Evolutionary conservation across 148 eudicot genomes (phyloP).

Genomic region (Vaccinium darrowii): DNA sequence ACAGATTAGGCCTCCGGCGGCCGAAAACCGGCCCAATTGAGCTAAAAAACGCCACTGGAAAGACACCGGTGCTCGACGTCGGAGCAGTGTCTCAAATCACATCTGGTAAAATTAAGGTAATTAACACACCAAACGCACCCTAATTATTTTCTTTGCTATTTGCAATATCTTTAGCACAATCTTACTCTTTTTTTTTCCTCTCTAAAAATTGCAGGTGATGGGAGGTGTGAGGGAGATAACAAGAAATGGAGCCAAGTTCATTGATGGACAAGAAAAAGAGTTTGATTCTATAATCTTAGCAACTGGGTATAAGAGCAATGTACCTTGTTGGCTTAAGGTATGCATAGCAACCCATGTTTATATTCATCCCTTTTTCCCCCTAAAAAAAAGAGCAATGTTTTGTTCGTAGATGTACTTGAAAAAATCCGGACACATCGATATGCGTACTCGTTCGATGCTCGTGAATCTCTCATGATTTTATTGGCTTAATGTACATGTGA

Average conservation of each 20-base stretch:
- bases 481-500: no score
- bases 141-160: background rate
- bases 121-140: background rate
- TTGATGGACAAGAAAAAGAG: slow-evolving; percentile 69
- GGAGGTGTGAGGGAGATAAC: slow-evolving; percentile 81
- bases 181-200: background rate
- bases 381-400: background rate
- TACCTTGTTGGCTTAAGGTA: slow-evolving; percentile 79
- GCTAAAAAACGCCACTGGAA: slow-evolving; percentile 84
- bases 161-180: background rate
- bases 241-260: slow-evolving; percentile 70
- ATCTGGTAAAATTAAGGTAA: slow-evolving; percentile 77
- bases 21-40: slow-evolving; percentile 88
- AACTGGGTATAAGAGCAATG: slow-evolving; percentile 86
- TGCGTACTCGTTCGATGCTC: background rate
- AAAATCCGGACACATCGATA: background rate
- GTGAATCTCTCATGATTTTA: no score
- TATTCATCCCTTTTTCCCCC: background rate
- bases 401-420: background rate
- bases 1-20: slow-evolving; percentile 55
- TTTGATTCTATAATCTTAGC: slow-evolving; percentile 83
- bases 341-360: background rate
- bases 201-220: slow-evolving; percentile 44
- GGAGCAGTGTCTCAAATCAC: slow-evolving; percentile 78
- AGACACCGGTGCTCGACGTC: slow-evolving; percentile 89